phyloP scores from a whole-genome alignment of 441 rosid species.

The Cnidoscolus chayamansa region DNA sequence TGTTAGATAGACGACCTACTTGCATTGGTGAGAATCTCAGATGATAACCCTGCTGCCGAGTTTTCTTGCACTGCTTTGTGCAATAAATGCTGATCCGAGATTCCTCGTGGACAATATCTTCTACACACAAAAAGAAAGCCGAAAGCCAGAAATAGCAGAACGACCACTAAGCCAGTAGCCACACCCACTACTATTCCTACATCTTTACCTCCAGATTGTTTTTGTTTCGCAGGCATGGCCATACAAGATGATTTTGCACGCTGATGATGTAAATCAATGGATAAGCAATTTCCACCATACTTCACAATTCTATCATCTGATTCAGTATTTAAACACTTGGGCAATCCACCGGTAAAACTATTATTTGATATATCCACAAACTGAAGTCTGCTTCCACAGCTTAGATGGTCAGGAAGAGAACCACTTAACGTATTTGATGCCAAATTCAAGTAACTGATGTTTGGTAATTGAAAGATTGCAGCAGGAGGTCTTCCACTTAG shows the following conservation, averaged over 20 bases:
- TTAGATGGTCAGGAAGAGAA: conserved; percentile 41
- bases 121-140: conserved; percentile 38
- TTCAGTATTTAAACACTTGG: conserved; percentile 45
- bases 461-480: conserved; percentile 47
- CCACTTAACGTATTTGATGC: conserved; percentile 56
- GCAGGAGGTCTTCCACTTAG: conserved; percentile 39
- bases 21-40: conserved; percentile 51
- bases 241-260: conserved; percentile 51
- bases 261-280: conserved; percentile 42
- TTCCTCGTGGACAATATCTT: conserved; percentile 38
- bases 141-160: conserved; percentile 36
- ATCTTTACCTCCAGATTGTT: conserved; percentile 35
- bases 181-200: conserved; percentile 42
- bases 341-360: conserved; percentile 54
- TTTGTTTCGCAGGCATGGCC: conserved; percentile 29
- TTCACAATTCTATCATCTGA: conserved; percentile 31
- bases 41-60: conserved; percentile 41
- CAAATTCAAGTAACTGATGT: conserved; percentile 53
- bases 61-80: conserved; percentile 46
- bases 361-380: conserved; percentile 62
- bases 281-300: conserved; percentile 60
- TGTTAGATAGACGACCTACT: conserved; percentile 38
- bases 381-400: conserved; percentile 51
- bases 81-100: conserved; percentile 51
- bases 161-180: conserved; percentile 36